A percentile compares a stretch with the other conserved stretches of the same genome.
phyloP scores from a whole-genome alignment of 2,329 filamentous ascomycete genomes.

The Hypoxylon sp. region DNA sequence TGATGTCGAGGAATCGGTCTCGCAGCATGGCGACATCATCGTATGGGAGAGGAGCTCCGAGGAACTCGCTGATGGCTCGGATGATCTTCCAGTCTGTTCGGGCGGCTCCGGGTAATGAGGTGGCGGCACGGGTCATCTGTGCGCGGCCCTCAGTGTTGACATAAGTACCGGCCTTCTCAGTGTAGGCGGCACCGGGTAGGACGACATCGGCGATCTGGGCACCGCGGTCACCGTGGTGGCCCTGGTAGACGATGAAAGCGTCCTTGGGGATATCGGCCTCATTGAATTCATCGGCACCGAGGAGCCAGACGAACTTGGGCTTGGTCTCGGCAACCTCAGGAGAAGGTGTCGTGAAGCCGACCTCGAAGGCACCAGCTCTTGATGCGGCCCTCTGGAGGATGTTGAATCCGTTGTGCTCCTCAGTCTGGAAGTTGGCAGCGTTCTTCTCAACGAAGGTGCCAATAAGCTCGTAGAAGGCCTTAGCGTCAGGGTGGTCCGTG shows the following conservation, averaged over 20 bases:
- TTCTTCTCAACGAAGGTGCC: conserved; percentile 94
- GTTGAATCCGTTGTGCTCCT: conserved; percentile 98
- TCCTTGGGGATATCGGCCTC: conserved; percentile 91
- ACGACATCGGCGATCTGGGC: conserved; percentile 93
- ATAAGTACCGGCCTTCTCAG: conserved; percentile 95
- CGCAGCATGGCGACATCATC: conserved; percentile 89
- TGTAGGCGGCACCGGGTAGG: conserved; percentile 93
- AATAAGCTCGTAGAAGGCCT: conserved; percentile 91
- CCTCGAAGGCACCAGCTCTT: conserved; percentile 90
- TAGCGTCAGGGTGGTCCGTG: conserved; percentile 89
- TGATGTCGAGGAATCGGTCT: conserved; percentile 95
- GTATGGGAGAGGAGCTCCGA: conserved; percentile 86
- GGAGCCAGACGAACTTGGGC: conserved; percentile 95
- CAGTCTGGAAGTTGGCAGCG: conserved; percentile 83
- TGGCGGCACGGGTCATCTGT: conserved; percentile 91
- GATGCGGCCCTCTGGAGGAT: conserved; percentile 94
- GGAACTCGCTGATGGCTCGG: conserved; percentile 89
- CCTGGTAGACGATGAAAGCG: conserved; percentile 97
- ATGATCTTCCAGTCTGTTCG: conserved; percentile 99
- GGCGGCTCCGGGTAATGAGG: conserved; percentile 85
- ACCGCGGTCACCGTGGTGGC: conserved; percentile 94
- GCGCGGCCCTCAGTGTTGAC: conserved; percentile 98
- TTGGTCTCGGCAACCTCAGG: conserved; percentile 81
- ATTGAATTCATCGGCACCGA: conserved; percentile 91
- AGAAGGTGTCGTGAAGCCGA: conserved; percentile 91